Evolutionary conservation across 2,329 filamentous ascomycete species (phyloP).

Genomic region (Ophiostoma sp.): DNA sequence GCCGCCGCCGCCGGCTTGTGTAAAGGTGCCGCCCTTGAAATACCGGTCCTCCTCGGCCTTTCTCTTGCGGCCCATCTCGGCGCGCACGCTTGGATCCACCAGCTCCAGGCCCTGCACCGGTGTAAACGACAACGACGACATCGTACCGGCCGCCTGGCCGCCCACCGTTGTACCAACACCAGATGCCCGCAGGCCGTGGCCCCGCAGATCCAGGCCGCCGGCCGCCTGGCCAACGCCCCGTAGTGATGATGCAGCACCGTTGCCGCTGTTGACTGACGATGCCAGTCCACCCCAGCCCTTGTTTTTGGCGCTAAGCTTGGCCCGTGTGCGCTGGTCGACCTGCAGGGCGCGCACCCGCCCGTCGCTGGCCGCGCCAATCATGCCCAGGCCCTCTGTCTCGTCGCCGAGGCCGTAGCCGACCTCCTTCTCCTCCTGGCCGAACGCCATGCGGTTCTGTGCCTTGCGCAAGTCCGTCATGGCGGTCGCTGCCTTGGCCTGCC

Average conservation of each 20-base stretch:
- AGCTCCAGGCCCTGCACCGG: slow-evolving; percentile 93
- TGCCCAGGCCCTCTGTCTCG: slow-evolving; percentile 82
- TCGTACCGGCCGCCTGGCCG: slow-evolving; percentile 63
- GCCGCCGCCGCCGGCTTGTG: slow-evolving; percentile 66
- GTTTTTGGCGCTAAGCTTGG: slow-evolving; percentile 91
- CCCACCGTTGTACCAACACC: slow-evolving; percentile 75
- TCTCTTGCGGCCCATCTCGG: slow-evolving; percentile 83
- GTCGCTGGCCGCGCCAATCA: slow-evolving; percentile 87
- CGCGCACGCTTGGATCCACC: slow-evolving; percentile 87
- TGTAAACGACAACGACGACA: slow-evolving; percentile 87
- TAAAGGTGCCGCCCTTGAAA: slow-evolving; percentile 98
- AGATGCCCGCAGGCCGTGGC: slow-evolving; percentile 75
- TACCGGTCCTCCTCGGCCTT: slow-evolving; percentile 94
- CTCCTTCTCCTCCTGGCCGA: slow-evolving; percentile 93
- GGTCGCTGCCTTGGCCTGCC: slow-evolving; percentile 94
- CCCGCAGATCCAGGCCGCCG: slow-evolving; percentile 67
- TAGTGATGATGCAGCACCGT: slow-evolving; percentile 73
- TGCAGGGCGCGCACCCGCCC: slow-evolving; percentile 86
- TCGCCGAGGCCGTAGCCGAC: slow-evolving; percentile 87
- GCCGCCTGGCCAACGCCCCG: slow-evolving; percentile 71
- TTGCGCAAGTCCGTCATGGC: slow-evolving; percentile 97
- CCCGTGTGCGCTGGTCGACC: slow-evolving; percentile 88
- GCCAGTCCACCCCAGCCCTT: slow-evolving; percentile 79
- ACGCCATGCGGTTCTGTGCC: slow-evolving; percentile 92
- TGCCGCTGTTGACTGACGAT: slow-evolving; percentile 41